Conservation (phyloP, 331 rosid species). For the Arachis monticola region DNA sequence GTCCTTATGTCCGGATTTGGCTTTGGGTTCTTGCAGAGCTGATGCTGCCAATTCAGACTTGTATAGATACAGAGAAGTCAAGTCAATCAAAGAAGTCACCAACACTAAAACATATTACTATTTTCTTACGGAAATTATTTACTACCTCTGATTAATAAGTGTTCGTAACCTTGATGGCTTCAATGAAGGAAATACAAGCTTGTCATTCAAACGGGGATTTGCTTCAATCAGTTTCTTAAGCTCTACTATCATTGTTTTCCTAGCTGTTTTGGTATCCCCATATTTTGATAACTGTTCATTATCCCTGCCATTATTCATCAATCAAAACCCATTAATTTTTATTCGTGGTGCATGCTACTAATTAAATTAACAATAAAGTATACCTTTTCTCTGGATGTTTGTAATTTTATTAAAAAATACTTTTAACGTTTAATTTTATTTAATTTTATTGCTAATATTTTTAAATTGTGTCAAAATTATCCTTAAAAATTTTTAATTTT, state of each 20-base stretch:
- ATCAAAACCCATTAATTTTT: conserved; percentile 11
- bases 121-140: not conserved
- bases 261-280: conserved; percentile 58
- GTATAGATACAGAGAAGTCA: not conserved
- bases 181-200: conserved; percentile 56
- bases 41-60: conserved; percentile 80
- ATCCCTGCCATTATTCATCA: conserved; percentile 41
- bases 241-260: conserved; percentile 54
- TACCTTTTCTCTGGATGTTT: too few species aligned
- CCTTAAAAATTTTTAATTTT: too few species aligned
- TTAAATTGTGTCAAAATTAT: too few species aligned
- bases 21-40: conserved; percentile 54
- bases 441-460: too few species aligned
- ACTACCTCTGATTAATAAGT: conserved; percentile 57
- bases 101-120: not conserved
- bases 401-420: too few species aligned
- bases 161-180: conserved; percentile 53
- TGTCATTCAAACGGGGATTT: conserved; percentile 55
- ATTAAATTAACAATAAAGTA: too few species aligned
- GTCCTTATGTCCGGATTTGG: conserved; percentile 56
- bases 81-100: conserved; percentile 20
- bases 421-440: too few species aligned
- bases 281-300: conserved; percentile 62
- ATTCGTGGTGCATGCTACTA: too few species aligned
- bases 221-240: conserved; percentile 61